Base-by-base conservation (phyloP, 345 rosid genomes). In the Combretum micranthum region DNA sequence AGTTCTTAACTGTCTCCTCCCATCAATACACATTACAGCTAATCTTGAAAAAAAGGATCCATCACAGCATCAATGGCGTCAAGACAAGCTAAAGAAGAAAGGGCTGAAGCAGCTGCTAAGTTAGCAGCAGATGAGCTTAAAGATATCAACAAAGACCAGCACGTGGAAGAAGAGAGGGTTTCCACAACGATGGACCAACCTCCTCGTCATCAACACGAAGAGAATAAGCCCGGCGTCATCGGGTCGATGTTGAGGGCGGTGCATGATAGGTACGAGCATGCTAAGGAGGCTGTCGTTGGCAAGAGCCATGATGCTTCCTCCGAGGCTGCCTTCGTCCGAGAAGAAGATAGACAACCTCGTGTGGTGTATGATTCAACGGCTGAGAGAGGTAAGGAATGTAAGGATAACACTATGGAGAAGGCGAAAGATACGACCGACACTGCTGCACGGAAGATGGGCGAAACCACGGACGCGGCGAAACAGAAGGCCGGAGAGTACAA, bases 221-320 rank as follows among this genome's bases (percentile, higher is more conserved):
- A 70, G n/a, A 65, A 77, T 42, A 76, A 69, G 43, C 84, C 80
- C 0, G 88, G 93, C 0, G 72, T 84, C 23, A 64, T 87, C 52
- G 93, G 84, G 10, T 80, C 84, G 0, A 74, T 90, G 56, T 49
- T 87, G 20, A 71, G 67, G 54, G 81, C 80, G 3, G 83, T 90
- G 15, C 72, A 74, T 5, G 86, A 69, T 39, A 84, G 87, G 0
- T 68, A 65, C 45, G 85, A 71, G 65, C 83, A 82, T 12, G 95
- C 83, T 0, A 87, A 75, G 56, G 90, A 78, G 1, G 88, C 77
- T 0, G 81, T 78, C 10, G 76, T 79, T 0, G 95, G 90, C 2
- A 84, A 83, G 68, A 65, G 67, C 65, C 57, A 64, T 1, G 77
- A 77, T 0, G 39, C 60, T 18, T 54, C 59, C 1, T 54, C 59